Percentiles rank a stretch among this genome's conserved stretches.
These are phyloP conservation scores for Acacia melanoxylon DNA, from an alignment of 306 rosid genomes.

Conservation along the genomic window DNA sequence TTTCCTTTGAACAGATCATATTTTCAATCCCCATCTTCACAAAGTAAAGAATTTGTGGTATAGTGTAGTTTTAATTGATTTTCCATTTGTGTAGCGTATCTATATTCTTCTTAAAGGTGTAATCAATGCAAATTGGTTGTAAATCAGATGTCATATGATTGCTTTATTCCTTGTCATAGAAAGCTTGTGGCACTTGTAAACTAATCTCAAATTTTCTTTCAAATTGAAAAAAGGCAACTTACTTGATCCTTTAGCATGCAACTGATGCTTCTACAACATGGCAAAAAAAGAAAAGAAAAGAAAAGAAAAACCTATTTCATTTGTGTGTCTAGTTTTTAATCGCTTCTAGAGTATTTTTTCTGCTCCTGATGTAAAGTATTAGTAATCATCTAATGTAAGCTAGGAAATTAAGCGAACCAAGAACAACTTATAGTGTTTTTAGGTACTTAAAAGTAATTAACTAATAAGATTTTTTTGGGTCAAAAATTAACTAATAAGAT, in stretches of 20 bases:
- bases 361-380: not conserved
- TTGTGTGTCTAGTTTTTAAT: not conserved
- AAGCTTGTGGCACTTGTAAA: not conserved
- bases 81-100: not conserved
- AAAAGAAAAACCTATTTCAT: not conserved
- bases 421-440: not conserved
- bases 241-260: not conserved
- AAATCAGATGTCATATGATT: not conserved
- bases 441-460: not conserved
- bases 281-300: too few relatives aligned
- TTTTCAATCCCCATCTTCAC: not conserved
- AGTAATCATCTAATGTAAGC: not conserved
- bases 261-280: slow-evolving; percentile 7
- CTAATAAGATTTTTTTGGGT: not conserved
- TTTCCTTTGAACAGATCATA: not conserved
- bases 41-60: not conserved
- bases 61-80: not conserved
- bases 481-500: slow-evolving; percentile 3
- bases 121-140: not conserved
- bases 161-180: not conserved
- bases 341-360: not conserved
- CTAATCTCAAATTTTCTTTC: slow-evolving; percentile 3
- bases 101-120: slow-evolving; percentile 5
- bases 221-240: slow-evolving; percentile 1
- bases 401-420: not conserved